Percentiles rank a stretch among this genome's conserved stretches.
phyloP scores from a whole-genome alignment of 2,329 filamentous ascomycete genomes.

The Hypomyces perniciosus region DNA sequence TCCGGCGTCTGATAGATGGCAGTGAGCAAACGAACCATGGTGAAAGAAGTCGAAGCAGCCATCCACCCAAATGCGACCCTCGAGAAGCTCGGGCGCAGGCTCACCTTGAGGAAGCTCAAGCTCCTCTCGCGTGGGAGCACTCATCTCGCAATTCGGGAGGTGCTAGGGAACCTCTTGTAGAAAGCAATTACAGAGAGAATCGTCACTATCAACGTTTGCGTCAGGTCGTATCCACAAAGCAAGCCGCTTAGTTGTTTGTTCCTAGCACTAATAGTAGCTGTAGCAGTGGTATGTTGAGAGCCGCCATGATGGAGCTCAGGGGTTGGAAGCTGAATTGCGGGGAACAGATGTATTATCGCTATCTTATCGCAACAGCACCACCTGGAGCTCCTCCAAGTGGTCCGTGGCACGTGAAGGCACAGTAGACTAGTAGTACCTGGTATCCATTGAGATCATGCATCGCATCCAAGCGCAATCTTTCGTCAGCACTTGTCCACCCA shows the following conservation, averaged over 20 bases:
- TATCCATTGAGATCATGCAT: too few species aligned
- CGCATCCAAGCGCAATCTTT: too few species aligned
- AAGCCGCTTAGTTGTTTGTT: too few species aligned
- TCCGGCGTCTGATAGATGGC: neutral
- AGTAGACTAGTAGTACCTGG: too few species aligned
- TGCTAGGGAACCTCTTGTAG: neutral
- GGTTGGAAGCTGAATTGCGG: slow-evolving; percentile 6
- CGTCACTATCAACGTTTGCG: too few species aligned
- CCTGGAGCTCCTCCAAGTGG: too few species aligned
- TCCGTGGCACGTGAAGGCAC: too few species aligned
- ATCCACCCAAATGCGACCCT: slow-evolving; percentile 90
- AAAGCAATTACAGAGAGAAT: too few species aligned
- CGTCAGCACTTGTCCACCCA: too few species aligned
- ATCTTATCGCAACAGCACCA: slow-evolving; percentile 4
- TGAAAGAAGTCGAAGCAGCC: slow-evolving; percentile 99
- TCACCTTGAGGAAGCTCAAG: slow-evolving; percentile 33
- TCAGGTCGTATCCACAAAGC: too few species aligned
- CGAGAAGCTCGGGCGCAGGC: slow-evolving; percentile 49
- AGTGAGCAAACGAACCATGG: slow-evolving; percentile 56
- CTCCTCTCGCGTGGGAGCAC: slow-evolving; percentile 14
- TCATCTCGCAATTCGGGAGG: slow-evolving; percentile 14
- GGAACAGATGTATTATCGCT: slow-evolving; percentile 8
- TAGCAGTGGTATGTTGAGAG: too few species aligned
- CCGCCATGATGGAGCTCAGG: neutral
- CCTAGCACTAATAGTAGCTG: too few species aligned